phyloP scores from a whole-genome alignment of 805 yeast genomes.

The Kodamaea sagamina region DNA sequence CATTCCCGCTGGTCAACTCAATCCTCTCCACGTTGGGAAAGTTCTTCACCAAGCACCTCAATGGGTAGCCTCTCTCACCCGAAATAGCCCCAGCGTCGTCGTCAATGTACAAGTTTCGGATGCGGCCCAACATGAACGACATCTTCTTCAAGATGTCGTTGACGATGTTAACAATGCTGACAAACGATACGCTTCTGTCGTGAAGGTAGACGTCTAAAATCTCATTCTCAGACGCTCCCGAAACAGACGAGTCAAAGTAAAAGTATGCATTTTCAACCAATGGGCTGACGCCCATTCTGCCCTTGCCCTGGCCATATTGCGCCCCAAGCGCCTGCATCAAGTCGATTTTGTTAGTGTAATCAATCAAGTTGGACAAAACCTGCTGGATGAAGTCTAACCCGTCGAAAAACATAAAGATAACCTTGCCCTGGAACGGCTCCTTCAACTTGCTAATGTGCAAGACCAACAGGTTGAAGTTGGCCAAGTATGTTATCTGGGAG shows the following conservation, averaged over 20 bases:
- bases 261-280: conserved; percentile 31
- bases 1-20: conserved; percentile 25
- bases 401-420: conserved; percentile 40
- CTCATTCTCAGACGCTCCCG: conserved; percentile 11
- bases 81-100: conserved; percentile 24
- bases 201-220: conserved; percentile 18
- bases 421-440: conserved; percentile 28
- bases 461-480: conserved; percentile 24
- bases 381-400: conserved; percentile 36
- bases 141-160: conserved; percentile 38
- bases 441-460: conserved; percentile 17
- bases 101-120: conserved; percentile 35
- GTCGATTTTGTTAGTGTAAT: conserved; percentile 22
- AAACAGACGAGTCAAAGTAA: conserved; percentile 34
- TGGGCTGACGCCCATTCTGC: background rate
- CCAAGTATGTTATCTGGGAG: conserved; percentile 28
- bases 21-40: conserved; percentile 35
- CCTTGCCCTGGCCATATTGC: background rate
- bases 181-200: conserved; percentile 21
- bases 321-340: conserved; percentile 9
- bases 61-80: conserved; percentile 35
- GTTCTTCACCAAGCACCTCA: conserved; percentile 31
- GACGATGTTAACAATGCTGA: conserved; percentile 31
- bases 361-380: conserved; percentile 32
- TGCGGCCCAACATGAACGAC: conserved; percentile 34